Conservation (phyloP, 2,329 filamentous ascomycete genomes). For the Pseudocercospora fijiensis region DNA sequence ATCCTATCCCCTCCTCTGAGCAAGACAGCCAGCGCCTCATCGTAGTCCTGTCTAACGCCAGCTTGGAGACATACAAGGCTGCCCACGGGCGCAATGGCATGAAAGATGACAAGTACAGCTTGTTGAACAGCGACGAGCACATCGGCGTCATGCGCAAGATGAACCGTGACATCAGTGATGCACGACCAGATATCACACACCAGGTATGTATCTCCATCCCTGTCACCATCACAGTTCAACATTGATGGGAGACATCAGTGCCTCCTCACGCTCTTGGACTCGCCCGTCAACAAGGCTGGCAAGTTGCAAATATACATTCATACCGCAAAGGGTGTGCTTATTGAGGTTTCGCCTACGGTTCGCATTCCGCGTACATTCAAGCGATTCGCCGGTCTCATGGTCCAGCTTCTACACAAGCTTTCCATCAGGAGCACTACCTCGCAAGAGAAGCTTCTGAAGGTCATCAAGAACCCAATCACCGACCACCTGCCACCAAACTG, state of each 20-base stretch:
- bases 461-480: conserved; percentile 97
- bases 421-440: conserved; percentile 96
- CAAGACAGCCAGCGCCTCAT: conserved; percentile 90
- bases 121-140: conserved; percentile 98
- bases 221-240: conserved; percentile 24
- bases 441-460: conserved; percentile 93
- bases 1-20: conserved; percentile 78
- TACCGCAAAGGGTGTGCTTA: conserved; percentile 93
- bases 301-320: conserved; percentile 98
- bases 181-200: conserved; percentile 95
- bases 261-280: conserved; percentile 93
- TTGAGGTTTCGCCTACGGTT: conserved; percentile 96
- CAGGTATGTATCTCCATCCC: conserved; percentile 61
- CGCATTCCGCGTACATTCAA: conserved; percentile 98
- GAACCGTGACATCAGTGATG: conserved; percentile 97
- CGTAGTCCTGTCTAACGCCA: conserved; percentile 94
- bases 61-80: conserved; percentile 94
- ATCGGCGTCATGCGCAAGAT: conserved; percentile 99
- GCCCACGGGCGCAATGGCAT: conserved; percentile 59
- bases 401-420: conserved; percentile 90
- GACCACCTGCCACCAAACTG: conserved; percentile 96
- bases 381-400: conserved; percentile 97
- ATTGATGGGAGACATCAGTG: conserved; percentile 60
- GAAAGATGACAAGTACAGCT: conserved; percentile 83
- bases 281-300: conserved; percentile 96